Evolutionary conservation across 2,329 filamentous ascomycete genomes (phyloP).

Genomic region (Trichoderma sp.): DNA sequence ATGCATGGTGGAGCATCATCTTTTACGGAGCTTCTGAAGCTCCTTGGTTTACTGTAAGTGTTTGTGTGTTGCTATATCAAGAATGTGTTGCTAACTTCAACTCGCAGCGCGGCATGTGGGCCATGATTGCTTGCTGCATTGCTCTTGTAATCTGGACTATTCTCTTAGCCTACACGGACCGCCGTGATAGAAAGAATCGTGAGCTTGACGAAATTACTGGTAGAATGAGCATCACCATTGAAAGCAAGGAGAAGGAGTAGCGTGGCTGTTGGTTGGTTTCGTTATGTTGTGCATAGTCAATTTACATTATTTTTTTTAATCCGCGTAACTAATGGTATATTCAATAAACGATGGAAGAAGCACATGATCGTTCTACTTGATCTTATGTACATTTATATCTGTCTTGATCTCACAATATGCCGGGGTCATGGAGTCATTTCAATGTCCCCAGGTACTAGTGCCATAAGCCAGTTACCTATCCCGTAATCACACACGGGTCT

Average conservation of each 20-base stretch:
- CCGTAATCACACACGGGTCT: no score
- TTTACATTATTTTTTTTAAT: no score
- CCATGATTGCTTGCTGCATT: slow-evolving; percentile 65
- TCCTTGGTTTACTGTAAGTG: slow-evolving; percentile 61
- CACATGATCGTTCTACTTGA: no score
- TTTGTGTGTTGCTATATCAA: no score
- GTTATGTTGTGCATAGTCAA: no score
- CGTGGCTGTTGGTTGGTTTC: neutral
- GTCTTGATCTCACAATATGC: neutral
- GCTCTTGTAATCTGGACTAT: slow-evolving; percentile 59
- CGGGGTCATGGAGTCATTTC: neutral
- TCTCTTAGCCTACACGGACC: slow-evolving; percentile 46
- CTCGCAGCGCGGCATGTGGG: slow-evolving; percentile 62
- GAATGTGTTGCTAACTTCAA: no score
- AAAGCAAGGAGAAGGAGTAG: neutral
- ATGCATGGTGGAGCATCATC: slow-evolving; percentile 71
- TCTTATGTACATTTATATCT: no score
- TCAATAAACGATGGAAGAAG: no score
- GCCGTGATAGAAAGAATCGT: slow-evolving; percentile 19
- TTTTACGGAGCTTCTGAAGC: slow-evolving; percentile 68
- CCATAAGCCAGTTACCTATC: no score
- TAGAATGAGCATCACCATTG: neutral
- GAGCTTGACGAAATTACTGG: neutral
- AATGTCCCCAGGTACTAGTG: no score
- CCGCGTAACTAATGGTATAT: no score